Conservation (phyloP, 768 basidiomycete genomes). For the Xerocomus brunneocitrinus region DNA sequence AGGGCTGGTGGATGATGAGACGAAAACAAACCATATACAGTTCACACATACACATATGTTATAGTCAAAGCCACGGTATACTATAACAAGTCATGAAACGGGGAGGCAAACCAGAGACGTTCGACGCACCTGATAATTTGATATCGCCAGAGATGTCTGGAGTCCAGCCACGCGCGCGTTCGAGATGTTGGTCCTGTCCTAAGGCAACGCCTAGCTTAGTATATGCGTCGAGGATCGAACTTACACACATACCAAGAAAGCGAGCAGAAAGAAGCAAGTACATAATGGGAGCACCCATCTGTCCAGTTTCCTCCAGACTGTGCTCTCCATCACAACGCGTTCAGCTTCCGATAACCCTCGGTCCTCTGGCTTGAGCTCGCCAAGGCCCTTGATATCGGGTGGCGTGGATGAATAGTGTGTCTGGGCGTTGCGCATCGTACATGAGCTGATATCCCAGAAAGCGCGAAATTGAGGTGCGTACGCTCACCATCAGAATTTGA, state of each 20-base stretch:
- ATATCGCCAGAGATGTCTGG: slow-evolving; percentile 42
- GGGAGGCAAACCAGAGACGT: neutral
- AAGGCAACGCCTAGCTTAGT: neutral
- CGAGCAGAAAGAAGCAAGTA: slow-evolving; percentile 46
- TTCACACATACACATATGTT: slow-evolving; percentile 20
- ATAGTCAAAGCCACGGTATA: slow-evolving; percentile 33
- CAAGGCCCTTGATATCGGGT: neutral
- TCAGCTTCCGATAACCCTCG: neutral
- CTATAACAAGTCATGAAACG: slow-evolving; percentile 11
- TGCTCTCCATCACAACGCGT: slow-evolving; percentile 28
- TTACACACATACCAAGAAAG: slow-evolving; percentile 41
- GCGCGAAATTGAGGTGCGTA: neutral
- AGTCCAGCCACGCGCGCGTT: slow-evolving; percentile 62
- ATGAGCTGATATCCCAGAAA: neutral
- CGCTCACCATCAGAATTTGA: neutral
- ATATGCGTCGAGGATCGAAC: neutral
- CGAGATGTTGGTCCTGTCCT: slow-evolving; percentile 46
- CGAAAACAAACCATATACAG: neutral
- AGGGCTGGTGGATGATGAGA: slow-evolving; percentile 26
- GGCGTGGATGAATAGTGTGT: neutral
- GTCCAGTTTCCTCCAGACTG: slow-evolving; percentile 49
- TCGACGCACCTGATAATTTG: slow-evolving; percentile 24
- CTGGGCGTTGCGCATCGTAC: neutral
- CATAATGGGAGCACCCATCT: slow-evolving; percentile 45
- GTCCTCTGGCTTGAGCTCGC: neutral